Evolutionary conservation across 768 basidiomycete genomes (phyloP), one percentile per base, ranked within the genome.

Genomic region (Lentinula aciculospora): DNA sequence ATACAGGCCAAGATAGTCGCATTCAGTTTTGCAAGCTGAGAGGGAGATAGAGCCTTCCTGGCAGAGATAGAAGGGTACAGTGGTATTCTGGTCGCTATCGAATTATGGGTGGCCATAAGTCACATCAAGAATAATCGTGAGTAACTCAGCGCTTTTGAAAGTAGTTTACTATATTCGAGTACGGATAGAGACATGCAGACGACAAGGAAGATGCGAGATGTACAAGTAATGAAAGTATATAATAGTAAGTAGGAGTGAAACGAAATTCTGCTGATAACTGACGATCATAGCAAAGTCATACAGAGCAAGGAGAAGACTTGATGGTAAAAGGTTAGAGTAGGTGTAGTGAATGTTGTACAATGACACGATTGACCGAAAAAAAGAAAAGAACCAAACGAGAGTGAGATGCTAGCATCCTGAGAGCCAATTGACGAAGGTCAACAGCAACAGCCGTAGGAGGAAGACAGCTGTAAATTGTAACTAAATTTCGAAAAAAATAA

Each of bases 51-150:
- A 0, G 74, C 65, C 40, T 79, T 80, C 44, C 80, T 73, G 1
- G 78, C 69, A 9, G 73, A 67, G 3, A 71, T 68, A 3, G 84
- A 81, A 7, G 86, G 86, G 65, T 84, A 88, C 10, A 68, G 62
- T 1, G 86, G 82, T 36, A 84, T 72, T 27, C 17, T 48, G 12
- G 54, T 46, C 19, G 42, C 40, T 19, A 56, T 21, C 8, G 40
- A 32, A 21, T 45, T 28, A 9, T 28, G 31, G 27, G 15, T 42
- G 40, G n/a, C 36, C 34, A 39, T 36, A n/a, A n/a, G n/a, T n/a
- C 21, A 7, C 40, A 23, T 23, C 40, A n/a, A 13, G 23, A 3
- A 46, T 46, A 13, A 12, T 46, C 5, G 6, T 27, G 46, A 8
- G 21, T 17, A 12, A 23, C 6, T 31, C 29, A 47, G 17, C 29